Percentiles rank a stretch among this genome's conserved stretches.
Evolutionary conservation across 371 early-diverging fungal species (phyloP).

Genomic region (Synchytrium microbalum): DNA sequence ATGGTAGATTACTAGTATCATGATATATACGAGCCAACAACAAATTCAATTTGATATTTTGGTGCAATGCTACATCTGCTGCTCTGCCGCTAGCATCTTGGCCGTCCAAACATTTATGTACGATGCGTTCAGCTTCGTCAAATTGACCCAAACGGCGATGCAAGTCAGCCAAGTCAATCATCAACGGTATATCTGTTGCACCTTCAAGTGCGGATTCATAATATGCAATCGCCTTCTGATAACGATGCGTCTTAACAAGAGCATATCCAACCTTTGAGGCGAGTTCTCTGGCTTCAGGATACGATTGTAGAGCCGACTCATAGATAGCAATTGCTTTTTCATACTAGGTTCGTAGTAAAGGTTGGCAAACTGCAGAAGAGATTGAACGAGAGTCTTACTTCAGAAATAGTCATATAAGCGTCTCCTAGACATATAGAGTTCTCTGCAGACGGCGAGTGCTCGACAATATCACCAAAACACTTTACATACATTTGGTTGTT

Average conservation of each 20-base stretch:
- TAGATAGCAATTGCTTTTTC: constrained; percentile 41
- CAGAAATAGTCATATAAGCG: constrained; percentile 41
- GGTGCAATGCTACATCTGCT: background rate
- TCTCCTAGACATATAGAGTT: constrained; percentile 37
- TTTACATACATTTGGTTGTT: constrained; percentile 34
- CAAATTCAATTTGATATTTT: constrained; percentile 21
- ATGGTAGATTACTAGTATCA: background rate
- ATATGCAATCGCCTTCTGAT: constrained; percentile 32
- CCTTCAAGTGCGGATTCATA: constrained; percentile 31
- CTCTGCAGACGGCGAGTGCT: constrained; percentile 29
- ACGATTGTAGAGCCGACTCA: constrained; percentile 31
- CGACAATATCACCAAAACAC: constrained; percentile 38
- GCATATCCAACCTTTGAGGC: constrained; percentile 37
- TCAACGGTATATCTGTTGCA: constrained; percentile 21
- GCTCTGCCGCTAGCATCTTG: background rate
- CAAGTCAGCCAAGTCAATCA: constrained; percentile 33
- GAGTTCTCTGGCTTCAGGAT: constrained; percentile 21
- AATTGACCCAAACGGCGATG: constrained; percentile 28
- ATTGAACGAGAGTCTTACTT: constrained; percentile 18
- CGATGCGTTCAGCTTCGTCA: constrained; percentile 29
- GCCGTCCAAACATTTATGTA: constrained; percentile 26
- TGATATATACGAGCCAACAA: constrained; percentile 21
- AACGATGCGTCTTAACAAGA: constrained; percentile 37
- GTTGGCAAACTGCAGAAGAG: background rate
- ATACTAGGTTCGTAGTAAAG: constrained; percentile 18